phyloP scores from a whole-genome alignment of 228 moss, liverwort and hornwort species.

The Sphagnum magellanicum region DNA sequence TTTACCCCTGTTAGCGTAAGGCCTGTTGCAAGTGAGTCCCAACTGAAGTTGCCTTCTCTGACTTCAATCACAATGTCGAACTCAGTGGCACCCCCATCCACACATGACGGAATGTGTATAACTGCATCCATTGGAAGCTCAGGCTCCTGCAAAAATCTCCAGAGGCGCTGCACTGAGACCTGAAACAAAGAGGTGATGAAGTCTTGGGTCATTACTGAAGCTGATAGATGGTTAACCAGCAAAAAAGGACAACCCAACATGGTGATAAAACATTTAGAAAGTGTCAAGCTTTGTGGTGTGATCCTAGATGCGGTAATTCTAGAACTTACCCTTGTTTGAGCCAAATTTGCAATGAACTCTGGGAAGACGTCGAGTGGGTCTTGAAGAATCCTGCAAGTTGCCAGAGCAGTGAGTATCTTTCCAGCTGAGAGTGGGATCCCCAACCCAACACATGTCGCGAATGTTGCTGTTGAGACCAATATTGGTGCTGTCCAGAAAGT shows the following conservation, averaged over 20 bases:
- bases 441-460: conserved; percentile 39
- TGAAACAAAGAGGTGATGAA: conserved; percentile 1
- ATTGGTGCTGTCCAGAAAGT: conserved; percentile 53
- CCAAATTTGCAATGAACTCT: conserved; percentile 49
- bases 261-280: no score
- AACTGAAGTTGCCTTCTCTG: conserved; percentile 33
- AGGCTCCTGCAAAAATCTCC: conserved; percentile 43
- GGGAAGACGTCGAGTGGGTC: conserved; percentile 50
- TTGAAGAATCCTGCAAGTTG: conserved; percentile 45
- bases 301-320: not conserved
- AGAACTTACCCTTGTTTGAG: conserved; percentile 36
- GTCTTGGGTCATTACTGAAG: no score
- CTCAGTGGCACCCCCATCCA: not conserved
- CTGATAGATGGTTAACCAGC: no score
- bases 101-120: conserved; percentile 6
- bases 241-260: no score
- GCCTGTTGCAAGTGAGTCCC: conserved; percentile 18
- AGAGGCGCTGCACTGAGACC: conserved; percentile 45
- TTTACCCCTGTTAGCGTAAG: conserved; percentile 31
- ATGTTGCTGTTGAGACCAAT: conserved; percentile 42
- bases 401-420: conserved; percentile 48
- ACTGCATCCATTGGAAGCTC: conserved; percentile 42
- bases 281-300: no score
- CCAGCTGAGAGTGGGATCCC: conserved; percentile 35
- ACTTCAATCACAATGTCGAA: conserved; percentile 18